Percentiles rank a stretch among this genome's conserved stretches.
Evolutionary conservation across 495 filamentous ascomycete species (phyloP).

Genomic region (Hypoxylon perforatum): DNA sequence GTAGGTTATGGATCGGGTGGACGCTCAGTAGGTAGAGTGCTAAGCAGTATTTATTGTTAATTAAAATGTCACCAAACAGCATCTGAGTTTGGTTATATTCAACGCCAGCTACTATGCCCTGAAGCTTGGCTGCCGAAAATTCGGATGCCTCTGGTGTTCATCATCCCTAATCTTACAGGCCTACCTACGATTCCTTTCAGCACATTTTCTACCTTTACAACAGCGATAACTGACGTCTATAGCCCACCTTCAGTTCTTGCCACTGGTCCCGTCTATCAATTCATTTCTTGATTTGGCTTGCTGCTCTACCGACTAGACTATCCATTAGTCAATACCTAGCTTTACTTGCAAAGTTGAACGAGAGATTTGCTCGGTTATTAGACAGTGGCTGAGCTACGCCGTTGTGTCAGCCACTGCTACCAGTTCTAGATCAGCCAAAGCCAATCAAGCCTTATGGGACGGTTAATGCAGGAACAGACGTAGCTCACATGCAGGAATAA

Average conservation of each 20-base stretch:
- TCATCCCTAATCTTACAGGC: background rate
- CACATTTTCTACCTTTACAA: too few species aligned
- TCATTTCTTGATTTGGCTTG: too few species aligned
- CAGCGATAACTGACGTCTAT: background rate
- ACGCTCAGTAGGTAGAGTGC: too few species aligned
- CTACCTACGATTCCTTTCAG: background rate
- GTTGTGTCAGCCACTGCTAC: constrained; percentile 21
- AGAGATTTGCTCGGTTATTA: background rate
- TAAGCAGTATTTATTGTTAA: too few species aligned
- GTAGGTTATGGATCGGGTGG: too few species aligned
- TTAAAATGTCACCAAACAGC: too few species aligned
- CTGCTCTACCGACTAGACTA: too few species aligned
- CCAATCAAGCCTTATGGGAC: constrained; percentile 15
- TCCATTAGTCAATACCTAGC: too few species aligned
- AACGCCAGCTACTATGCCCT: background rate
- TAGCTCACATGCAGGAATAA: constrained; percentile 28
- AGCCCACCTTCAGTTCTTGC: too few species aligned
- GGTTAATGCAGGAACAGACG: constrained; percentile 41
- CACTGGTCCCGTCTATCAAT: too few species aligned
- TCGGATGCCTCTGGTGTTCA: constrained; percentile 23
- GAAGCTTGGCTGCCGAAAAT: background rate
- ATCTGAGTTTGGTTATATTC: background rate
- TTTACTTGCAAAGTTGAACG: background rate
- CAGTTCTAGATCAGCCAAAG: background rate
- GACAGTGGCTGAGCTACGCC: constrained; percentile 7